A percentile compares a stretch with the other conserved stretches of the same genome.
Conservation (phyloP, 768 basidiomycete genomes). For the Boletus bicolor region DNA sequence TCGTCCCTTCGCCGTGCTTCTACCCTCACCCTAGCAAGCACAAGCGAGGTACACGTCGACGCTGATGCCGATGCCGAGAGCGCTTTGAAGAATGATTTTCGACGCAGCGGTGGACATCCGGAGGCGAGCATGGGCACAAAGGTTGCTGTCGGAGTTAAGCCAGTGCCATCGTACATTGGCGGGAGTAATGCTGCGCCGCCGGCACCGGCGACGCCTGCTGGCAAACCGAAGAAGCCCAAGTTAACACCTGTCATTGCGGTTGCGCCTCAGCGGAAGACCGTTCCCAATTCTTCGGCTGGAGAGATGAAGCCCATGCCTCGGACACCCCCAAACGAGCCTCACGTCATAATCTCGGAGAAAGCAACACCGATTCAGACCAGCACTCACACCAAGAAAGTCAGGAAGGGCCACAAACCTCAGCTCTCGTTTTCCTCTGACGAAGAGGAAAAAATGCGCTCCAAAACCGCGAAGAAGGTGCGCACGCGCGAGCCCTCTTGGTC, state of each 20-base stretch:
- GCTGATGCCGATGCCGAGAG: constrained; percentile 12
- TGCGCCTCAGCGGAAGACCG: constrained; percentile 5
- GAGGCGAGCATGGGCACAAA: constrained; percentile 18
- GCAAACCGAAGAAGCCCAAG: constrained; percentile 18
- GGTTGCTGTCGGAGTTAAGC: constrained; percentile 31
- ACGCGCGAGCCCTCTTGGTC: constrained; percentile 35
- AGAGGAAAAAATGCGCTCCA: constrained; percentile 63
- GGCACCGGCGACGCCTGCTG: constrained; percentile 9
- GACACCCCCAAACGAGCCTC: constrained; percentile 26
- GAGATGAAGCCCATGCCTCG: constrained; percentile 15
- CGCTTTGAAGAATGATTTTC: constrained; percentile 5
- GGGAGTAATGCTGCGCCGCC: not conserved
- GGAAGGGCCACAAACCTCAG: constrained; percentile 38
- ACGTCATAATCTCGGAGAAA: constrained; percentile 11
- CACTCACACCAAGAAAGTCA: constrained; percentile 19
- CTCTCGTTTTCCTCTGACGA: constrained; percentile 68
- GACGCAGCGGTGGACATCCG: constrained; percentile 13
- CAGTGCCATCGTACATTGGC: constrained; percentile 56
- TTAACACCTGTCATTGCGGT: not conserved
- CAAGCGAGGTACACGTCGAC: constrained; percentile 12
- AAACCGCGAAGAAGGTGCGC: constrained; percentile 61
- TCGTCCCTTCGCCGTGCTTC: constrained; percentile 42
- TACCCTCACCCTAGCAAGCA: constrained; percentile 30
- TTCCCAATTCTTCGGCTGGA: not conserved
- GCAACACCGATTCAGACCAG: constrained; percentile 16